Percentiles rank a stretch among this genome's conserved stretches.
These are phyloP conservation scores for Globisporangium barbulae DNA, from an alignment of 352 stramenopile species.

Conservation along the genomic window DNA sequence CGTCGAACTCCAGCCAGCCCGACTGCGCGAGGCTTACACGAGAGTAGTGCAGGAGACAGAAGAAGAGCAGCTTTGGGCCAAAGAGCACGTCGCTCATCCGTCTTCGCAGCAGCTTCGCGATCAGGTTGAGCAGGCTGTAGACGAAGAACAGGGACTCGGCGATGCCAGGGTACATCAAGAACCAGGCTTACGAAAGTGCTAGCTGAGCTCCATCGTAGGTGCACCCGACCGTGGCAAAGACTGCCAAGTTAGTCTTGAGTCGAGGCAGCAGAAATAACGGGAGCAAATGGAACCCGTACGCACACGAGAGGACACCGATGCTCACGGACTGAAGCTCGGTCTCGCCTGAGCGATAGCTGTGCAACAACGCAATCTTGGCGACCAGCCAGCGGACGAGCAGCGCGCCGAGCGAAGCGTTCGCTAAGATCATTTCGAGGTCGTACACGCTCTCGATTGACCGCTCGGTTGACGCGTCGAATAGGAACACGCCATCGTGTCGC, in stretches of 20 bases:
- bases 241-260: slow-evolving; percentile 18
- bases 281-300: slow-evolving; percentile 17
- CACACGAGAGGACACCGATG: slow-evolving; percentile 22
- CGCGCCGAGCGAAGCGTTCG: slow-evolving; percentile 26
- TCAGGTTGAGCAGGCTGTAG: slow-evolving; percentile 25
- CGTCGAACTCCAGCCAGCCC: slow-evolving; percentile 6
- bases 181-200: slow-evolving; percentile 22
- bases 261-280: slow-evolving; percentile 20
- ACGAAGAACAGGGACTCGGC: slow-evolving; percentile 22
- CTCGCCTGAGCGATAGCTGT: background rate
- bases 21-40: background rate
- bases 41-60: slow-evolving; percentile 15
- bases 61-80: slow-evolving; percentile 18
- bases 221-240: slow-evolving; percentile 25
- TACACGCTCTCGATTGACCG: slow-evolving; percentile 23
- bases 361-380: slow-evolving; percentile 10
- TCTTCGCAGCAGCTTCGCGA: slow-evolving; percentile 14
- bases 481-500: slow-evolving; percentile 24
- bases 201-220: slow-evolving; percentile 22
- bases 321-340: background rate
- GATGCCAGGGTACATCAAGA: slow-evolving; percentile 29
- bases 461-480: slow-evolving; percentile 16
- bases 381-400: slow-evolving; percentile 35
- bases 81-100: slow-evolving; percentile 28
- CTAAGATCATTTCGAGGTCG: slow-evolving; percentile 31